Conservation (phyloP, 768 basidiomycete species). For the Suillus sp. region DNA sequence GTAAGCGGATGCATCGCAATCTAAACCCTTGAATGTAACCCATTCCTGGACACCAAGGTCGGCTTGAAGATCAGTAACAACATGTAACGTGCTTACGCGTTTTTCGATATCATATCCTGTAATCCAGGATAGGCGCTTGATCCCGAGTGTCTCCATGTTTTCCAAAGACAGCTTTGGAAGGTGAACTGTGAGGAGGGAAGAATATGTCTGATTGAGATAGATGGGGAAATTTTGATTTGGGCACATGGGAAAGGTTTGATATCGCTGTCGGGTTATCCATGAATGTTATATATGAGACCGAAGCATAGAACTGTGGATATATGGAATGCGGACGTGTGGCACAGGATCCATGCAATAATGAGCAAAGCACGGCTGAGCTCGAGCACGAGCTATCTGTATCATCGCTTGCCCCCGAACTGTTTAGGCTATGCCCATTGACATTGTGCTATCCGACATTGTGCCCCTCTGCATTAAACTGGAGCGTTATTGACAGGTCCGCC, state of each 20-base stretch:
- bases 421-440: not conserved
- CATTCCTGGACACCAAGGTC: not conserved
- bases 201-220: not conserved
- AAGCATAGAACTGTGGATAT: not conserved
- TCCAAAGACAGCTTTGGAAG: not conserved
- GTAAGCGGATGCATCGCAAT: not conserved
- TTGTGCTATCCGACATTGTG: not conserved
- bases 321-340: no score
- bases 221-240: not conserved
- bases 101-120: not conserved
- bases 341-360: no score
- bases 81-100: not conserved
- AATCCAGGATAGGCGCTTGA: not conserved
- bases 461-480: no score
- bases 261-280: not conserved
- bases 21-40: not conserved
- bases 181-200: not conserved
- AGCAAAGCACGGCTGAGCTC: not conserved
- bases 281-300: not conserved
- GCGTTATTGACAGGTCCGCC: not conserved
- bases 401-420: not conserved
- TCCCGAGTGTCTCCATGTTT: not conserved
- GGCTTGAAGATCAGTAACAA: not conserved
- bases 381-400: not conserved
- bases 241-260: not conserved